Conservation (phyloP, 371 early-diverging fungal species). For the Mortierella sp. region DNA sequence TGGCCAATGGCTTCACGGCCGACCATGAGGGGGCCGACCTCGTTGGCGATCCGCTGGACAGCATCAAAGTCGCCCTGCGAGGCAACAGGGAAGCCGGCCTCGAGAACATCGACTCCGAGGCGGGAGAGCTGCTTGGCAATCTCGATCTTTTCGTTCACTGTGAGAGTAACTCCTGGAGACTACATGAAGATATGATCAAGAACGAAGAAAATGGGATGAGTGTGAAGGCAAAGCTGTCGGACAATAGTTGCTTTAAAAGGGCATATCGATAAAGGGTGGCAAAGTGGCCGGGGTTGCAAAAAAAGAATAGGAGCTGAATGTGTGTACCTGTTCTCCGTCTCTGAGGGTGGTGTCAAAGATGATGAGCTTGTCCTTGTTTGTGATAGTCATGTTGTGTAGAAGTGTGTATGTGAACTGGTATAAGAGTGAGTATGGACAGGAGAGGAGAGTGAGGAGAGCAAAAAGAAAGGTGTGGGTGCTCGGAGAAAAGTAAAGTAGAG, state of each 20-base stretch:
- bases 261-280: background rate
- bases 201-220: background rate
- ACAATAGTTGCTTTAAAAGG: constrained; percentile 21
- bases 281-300: background rate
- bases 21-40: constrained; percentile 88
- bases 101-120: constrained; percentile 95
- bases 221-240: constrained; percentile 1
- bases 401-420: constrained; percentile 26
- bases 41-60: constrained; percentile 92
- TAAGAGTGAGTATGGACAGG: constrained; percentile 6
- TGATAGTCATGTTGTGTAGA: constrained; percentile 24
- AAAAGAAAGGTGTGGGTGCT: background rate
- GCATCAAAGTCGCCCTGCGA: constrained; percentile 96
- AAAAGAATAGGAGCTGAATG: background rate
- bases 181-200: constrained; percentile 40
- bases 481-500: background rate
- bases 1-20: constrained; percentile 85
- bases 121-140: constrained; percentile 92
- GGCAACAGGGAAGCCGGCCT: constrained; percentile 96
- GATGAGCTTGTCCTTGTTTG: constrained; percentile 83
- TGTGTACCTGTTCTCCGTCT: constrained; percentile 93
- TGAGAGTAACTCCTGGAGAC: constrained; percentile 97
- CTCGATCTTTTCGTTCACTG: constrained; percentile 91
- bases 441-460: background rate
- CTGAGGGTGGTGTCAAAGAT: constrained; percentile 96